A percentile compares a stretch with the other conserved stretches of the same genome.
Conservation (phyloP, 1,284 basidiomycete genomes). For the Tilletia indica region DNA sequence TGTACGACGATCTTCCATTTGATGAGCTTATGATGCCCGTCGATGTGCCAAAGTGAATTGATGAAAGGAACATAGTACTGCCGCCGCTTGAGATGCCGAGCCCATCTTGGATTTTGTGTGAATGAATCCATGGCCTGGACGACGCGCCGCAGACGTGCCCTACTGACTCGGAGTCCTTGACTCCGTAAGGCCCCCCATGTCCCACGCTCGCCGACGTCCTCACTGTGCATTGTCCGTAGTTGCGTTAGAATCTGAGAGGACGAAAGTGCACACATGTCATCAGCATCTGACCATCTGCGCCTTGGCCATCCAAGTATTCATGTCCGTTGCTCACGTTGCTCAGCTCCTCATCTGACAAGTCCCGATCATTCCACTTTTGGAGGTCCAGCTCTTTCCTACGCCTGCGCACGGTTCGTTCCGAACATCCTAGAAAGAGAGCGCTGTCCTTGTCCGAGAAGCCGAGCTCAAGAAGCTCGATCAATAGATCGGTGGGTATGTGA, state of each 20-base stretch:
- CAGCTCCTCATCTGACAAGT: neutral
- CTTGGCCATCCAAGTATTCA: neutral
- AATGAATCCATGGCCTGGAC: neutral
- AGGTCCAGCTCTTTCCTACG: neutral
- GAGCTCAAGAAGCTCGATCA: neutral
- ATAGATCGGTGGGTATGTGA: neutral
- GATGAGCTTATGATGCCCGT: slow-evolving; percentile 14
- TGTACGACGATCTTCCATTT: slow-evolving; percentile 14
- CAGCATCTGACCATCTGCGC: neutral
- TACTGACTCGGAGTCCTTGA: neutral
- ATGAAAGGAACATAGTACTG: slow-evolving; percentile 4
- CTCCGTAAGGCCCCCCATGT: neutral
- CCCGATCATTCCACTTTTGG: slow-evolving; percentile 1
- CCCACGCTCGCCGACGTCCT: neutral
- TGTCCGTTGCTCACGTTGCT: neutral
- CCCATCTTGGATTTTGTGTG: neutral
- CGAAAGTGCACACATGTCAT: neutral
- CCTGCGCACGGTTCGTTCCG: neutral
- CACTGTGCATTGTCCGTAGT: no score
- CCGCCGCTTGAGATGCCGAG: neutral
- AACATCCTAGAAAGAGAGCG: neutral
- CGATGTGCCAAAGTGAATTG: slow-evolving; percentile 7
- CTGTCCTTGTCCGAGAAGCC: slow-evolving; percentile 8
- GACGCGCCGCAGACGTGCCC: slow-evolving; percentile 3
- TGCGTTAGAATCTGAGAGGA: neutral